These are phyloP conservation scores for Mycena rebaudengoi DNA, from an alignment of 768 basidiomycete genomes.

Conservation along the genomic window DNA sequence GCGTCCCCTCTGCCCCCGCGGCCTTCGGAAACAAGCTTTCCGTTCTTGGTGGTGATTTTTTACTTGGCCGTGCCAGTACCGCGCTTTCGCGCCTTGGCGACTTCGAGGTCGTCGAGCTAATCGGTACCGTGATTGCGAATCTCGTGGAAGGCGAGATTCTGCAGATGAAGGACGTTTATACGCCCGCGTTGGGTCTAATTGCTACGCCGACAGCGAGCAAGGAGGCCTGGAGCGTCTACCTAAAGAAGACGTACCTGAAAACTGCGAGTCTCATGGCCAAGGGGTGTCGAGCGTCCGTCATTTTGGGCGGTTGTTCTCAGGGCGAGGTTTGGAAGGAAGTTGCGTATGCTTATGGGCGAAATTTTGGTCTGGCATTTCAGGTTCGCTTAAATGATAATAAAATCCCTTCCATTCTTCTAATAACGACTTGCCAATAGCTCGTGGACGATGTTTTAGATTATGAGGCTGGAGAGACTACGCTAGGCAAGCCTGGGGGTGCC, in stretches of 20 bases:
- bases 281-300: conserved; percentile 84
- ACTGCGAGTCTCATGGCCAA: conserved; percentile 96
- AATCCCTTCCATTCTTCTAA: conserved; percentile 5
- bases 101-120: conserved; percentile 90
- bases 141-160: conserved; percentile 97
- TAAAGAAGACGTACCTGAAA: conserved; percentile 94
- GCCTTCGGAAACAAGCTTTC: conserved; percentile 92
- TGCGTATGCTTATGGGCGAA: conserved; percentile 96
- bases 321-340: conserved; percentile 92
- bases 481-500: conserved; percentile 93
- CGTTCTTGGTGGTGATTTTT: conserved; percentile 94
- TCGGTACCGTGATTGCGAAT: conserved; percentile 92
- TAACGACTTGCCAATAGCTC: conserved; percentile 58
- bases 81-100: conserved; percentile 89
- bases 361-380: conserved; percentile 96
- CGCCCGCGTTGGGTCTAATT: conserved; percentile 44
- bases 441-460: conserved; percentile 97
- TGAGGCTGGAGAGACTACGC: conserved; percentile 73
- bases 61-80: conserved; percentile 90
- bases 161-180: conserved; percentile 68
- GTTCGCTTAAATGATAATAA: too few relatives aligned
- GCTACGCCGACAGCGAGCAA: conserved; percentile 35
- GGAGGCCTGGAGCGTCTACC: conserved; percentile 80
- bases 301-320: conserved; percentile 85
- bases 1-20: conserved; percentile 68